These are phyloP conservation scores for Rhizomucor miehei DNA, from an alignment of 371 early-diverging fungal genomes.

Conservation along the genomic window DNA sequence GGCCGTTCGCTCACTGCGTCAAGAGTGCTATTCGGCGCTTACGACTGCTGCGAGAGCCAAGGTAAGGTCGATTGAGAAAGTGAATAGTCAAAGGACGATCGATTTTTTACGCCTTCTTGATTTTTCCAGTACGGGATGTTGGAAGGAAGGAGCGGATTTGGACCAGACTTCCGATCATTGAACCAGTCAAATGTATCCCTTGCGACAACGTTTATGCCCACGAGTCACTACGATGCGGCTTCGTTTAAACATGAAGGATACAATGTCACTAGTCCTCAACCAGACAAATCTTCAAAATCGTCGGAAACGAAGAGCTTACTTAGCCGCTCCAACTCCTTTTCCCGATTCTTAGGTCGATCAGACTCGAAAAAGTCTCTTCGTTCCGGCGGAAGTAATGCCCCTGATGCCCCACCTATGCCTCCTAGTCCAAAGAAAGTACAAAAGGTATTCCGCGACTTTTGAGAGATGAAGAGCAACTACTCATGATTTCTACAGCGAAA, in stretches of 20 bases:
- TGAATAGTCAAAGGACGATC: no score
- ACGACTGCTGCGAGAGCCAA: constrained; percentile 30
- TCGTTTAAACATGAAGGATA: constrained; percentile 30
- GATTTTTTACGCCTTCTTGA: no score
- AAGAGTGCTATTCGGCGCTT: constrained; percentile 53
- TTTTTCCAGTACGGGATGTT: background rate
- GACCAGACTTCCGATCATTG: no score
- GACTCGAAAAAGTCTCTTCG: constrained; percentile 42
- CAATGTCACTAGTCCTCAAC: constrained; percentile 24
- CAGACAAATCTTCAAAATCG: constrained; percentile 33
- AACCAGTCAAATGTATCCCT: no score
- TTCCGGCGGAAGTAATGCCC: constrained; percentile 5
- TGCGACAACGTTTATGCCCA: no score
- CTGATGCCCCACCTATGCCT: constrained; percentile 31
- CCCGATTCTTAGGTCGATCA: constrained; percentile 45
- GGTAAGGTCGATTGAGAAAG: background rate
- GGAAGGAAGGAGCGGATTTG: no score
- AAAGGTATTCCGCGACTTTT: constrained; percentile 19
- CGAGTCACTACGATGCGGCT: background rate
- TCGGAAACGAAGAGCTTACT: constrained; percentile 38
- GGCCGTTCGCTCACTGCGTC: constrained; percentile 70
- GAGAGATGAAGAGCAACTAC: background rate
- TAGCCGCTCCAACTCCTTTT: constrained; percentile 50
- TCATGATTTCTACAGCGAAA: constrained; percentile 22
- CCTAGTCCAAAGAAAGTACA: constrained; percentile 39